Conservation (phyloP, 1,284 basidiomycete genomes). For the Gymnopus androsaceus region DNA sequence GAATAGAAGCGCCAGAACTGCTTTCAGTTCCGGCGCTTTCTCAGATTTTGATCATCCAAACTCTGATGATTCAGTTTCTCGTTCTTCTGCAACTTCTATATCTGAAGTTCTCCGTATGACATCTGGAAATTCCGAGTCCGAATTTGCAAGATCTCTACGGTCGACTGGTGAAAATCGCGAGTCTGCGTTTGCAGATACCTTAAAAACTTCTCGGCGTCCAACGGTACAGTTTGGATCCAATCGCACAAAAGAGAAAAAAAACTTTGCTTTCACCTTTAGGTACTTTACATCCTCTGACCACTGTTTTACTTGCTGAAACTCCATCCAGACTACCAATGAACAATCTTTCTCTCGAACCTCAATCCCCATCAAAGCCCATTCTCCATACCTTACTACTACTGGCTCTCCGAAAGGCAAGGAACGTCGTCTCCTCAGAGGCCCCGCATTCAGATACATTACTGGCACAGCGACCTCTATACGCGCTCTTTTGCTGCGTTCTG, state of each 20-base stretch:
- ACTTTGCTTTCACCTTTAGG: not conserved
- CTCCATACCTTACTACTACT: not conserved
- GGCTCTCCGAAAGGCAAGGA: not conserved
- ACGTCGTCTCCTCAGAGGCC: not conserved
- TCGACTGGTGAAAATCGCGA: not conserved
- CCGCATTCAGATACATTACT: not conserved
- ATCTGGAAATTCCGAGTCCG: not conserved
- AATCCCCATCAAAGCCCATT: not conserved
- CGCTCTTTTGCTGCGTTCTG: not conserved
- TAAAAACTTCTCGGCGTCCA: no score
- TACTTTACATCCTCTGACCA: not conserved
- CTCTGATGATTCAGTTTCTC: not conserved
- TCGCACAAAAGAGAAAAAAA: no score
- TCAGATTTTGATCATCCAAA: not conserved
- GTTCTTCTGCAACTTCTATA: slow-evolving; percentile 10
- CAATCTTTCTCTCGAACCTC: not conserved
- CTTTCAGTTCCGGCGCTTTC: no score
- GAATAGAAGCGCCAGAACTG: no score
- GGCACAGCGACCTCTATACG: not conserved
- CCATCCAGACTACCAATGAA: not conserved
- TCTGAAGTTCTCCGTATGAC: not conserved
- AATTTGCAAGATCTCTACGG: slow-evolving; percentile 2
- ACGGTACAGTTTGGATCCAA: not conserved
- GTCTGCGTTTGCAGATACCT: not conserved
- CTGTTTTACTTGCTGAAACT: not conserved